Evolutionary conservation across 345 rosid genomes (phyloP), one percentile per base, ranked within the genome.

Genomic region (Eucalyptus melliodora): DNA sequence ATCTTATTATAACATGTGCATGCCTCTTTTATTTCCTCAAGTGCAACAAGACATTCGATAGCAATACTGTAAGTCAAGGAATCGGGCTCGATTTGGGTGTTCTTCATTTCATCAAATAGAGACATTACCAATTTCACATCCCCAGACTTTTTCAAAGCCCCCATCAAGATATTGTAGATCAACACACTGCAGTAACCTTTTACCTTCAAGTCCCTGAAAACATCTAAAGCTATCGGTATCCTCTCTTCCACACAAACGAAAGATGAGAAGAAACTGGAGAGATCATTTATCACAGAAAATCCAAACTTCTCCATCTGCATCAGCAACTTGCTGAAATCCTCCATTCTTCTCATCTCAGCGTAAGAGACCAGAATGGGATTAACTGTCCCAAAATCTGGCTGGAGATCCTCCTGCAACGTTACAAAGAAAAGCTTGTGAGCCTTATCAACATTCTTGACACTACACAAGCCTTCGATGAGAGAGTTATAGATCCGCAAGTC

Each of bases 1-100:
- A 97, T 95, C 93, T 93, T 95, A 80, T 96, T 95, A 91, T 97
- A 98, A 91, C 93, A 93, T 15, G 26, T 83, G 88, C 97, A 96
- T 24, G 99, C 99, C 88, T 95, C 96, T 86, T 90, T 89, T 53
- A 97, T 88, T 16, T 95, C 93, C 31, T 90, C 96, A 27, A 91
- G 92, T 88, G 94, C 96, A 53, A 93, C 96, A 42, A 91, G 94
- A 89, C 96, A 96, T 56, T 88, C 88, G 45, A 96, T 91, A 17
- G 95, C 96, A 47, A 89, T 90, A 92, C 97, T 94, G 88, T 92
- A 94, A 30, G 96, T 93, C 42, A 90, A 90, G 26, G 97, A 93
- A 92, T 95, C 95, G 1, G 95, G 96, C 82, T 95, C 90, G 17
- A 93, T 80, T 86, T 94, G 93, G 88, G 87, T 89, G 87, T 90